phyloP scores from a whole-genome alignment of 2,329 filamentous ascomycete species.

The Sodiomyces alkalinus region DNA sequence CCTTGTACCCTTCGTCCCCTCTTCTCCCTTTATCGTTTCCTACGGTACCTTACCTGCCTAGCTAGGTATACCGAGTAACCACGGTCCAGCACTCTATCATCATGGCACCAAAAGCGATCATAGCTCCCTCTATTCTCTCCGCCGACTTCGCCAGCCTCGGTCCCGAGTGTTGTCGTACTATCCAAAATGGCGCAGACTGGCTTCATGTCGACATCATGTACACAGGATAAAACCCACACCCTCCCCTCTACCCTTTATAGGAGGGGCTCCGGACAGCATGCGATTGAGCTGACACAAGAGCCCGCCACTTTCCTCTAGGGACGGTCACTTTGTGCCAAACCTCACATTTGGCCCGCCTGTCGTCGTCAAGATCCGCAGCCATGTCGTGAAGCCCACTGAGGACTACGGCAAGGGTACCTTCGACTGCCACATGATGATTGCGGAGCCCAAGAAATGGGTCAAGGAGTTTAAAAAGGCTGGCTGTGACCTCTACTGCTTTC shows the following conservation, averaged over 20 bases:
- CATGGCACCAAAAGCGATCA: constrained; percentile 87
- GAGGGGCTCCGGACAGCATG: constrained; percentile 1
- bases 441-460: constrained; percentile 98
- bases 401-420: constrained; percentile 77
- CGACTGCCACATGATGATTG: constrained; percentile 99
- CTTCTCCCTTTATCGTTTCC: no score
- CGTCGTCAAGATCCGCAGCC: constrained; percentile 79
- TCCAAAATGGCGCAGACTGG: constrained; percentile 79
- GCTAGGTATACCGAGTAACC: no score
- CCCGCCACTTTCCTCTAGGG: constrained; percentile 48
- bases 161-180: constrained; percentile 72
- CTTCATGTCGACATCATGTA: constrained; percentile 89
- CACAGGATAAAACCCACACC: not conserved
- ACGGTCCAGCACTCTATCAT: not conserved
- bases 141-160: constrained; percentile 89
- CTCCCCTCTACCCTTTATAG: not conserved
- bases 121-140: constrained; percentile 94
- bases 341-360: constrained; percentile 94
- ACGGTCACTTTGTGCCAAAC: constrained; percentile 97
- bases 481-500: constrained; percentile 98
- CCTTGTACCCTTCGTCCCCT: no score
- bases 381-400: constrained; percentile 61
- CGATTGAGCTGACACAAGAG: constrained; percentile 2
- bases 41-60: no score
- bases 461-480: constrained; percentile 87